These are phyloP conservation scores for Aspergillus sp. DNA, from an alignment of 2,329 filamentous ascomycete genomes.

Conservation along the genomic window DNA sequence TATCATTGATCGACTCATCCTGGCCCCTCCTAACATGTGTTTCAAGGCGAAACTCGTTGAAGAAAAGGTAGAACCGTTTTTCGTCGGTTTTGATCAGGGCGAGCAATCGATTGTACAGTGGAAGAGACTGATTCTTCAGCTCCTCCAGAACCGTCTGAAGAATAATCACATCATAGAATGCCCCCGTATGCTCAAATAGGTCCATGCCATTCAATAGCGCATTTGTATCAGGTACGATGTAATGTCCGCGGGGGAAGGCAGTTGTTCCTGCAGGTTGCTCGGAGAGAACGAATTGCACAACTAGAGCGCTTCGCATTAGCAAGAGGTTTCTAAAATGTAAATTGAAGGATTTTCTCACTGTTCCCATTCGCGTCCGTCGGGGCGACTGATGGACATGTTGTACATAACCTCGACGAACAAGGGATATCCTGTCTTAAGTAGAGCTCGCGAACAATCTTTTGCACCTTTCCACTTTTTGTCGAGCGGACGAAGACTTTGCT, in stretches of 20 bases:
- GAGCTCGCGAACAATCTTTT: constrained; percentile 96
- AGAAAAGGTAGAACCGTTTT: constrained; percentile 97
- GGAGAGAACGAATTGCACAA: constrained; percentile 81
- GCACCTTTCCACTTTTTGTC: constrained; percentile 92
- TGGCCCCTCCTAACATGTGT: constrained; percentile 75
- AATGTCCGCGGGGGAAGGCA: constrained; percentile 81
- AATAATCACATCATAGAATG: constrained; percentile 95
- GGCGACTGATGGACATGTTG: constrained; percentile 69
- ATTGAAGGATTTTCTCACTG: constrained; percentile 49
- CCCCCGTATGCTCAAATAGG: constrained; percentile 85
- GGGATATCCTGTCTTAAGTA: constrained; percentile 96
- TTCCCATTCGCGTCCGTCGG: constrained; percentile 77
- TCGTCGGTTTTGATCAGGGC: constrained; percentile 91
- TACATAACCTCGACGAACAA: constrained; percentile 89
- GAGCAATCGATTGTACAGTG: constrained; percentile 90
- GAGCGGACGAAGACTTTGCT: constrained; percentile 96
- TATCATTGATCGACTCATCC: constrained; percentile 90
- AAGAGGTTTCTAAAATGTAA: constrained; percentile 3
- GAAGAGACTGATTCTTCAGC: constrained; percentile 87
- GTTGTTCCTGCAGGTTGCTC: constrained; percentile 83
- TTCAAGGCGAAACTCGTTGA: constrained; percentile 95
- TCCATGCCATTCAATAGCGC: constrained; percentile 95
- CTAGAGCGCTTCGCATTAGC: constrained; percentile 47
- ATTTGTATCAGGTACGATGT: constrained; percentile 94
- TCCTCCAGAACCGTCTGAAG: constrained; percentile 96